Evolutionary conservation across 192 early-diverging fungal genomes (phyloP), one percentile per base, ranked within the genome.

Genomic region (Linnemannia exigua): DNA sequence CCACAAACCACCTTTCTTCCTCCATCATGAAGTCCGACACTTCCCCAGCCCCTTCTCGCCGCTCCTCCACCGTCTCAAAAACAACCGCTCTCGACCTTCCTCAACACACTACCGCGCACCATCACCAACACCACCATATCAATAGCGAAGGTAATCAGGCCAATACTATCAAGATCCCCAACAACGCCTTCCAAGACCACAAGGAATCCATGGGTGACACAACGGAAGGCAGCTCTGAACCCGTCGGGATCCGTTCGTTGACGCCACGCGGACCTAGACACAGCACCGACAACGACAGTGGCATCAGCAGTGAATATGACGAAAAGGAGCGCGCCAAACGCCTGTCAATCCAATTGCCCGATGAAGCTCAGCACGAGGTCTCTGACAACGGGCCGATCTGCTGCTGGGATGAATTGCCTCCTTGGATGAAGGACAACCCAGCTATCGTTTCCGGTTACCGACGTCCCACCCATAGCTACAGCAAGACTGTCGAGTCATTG

Each of bases 351-450:
- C 70, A 67, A 36, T 38, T 35, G 14, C 71, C 46, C 9, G 80
- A 76, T 11, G 80, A 82, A 12, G 44, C 50, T 17, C 67, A 41
- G 1, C 48, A 35, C 9, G 44, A 76, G 37, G 31, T n/a, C 14
- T 35, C 25, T 37, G 82, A 69, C 15, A 68, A 52, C 22, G 66
- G 78, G 3, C 74, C 37, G 15, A 41, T 74, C 25, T 86, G 84
- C 52, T 76, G 78, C 22, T 86, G 84, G 84, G 79, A 54, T 31
- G 84, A 86, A 22, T 47, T 86, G 11, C 84, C 84, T 8, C 47
- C 79, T 17, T 86, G 84, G 84, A 86, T 86, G 84, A 47, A 70
- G 74, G 84, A 86, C 48, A 86, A 86, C 35, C 84, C 84, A 14
- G 74, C 84, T 0, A 80, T 86, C 41, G 11, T 79, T 17, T 69